Evolutionary conservation across 257 asterid genomes (phyloP), one percentile per base, ranked within the genome.

Genomic region (Vinca minor): DNA sequence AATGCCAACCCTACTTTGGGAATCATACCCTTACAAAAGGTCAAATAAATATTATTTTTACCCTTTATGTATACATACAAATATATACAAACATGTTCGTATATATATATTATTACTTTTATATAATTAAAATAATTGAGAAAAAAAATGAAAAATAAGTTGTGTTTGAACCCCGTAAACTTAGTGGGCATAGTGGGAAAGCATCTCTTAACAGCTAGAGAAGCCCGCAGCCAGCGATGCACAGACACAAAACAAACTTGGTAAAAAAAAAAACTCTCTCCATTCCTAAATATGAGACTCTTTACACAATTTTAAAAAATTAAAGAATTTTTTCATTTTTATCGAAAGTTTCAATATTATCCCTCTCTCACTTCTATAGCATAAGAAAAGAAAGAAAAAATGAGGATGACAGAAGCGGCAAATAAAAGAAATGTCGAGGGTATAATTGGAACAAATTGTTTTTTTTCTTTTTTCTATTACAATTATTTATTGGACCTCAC

Each of bases 161-260:
- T 45, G 5, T 29, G 15, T 64, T 59, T 65, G 58, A 63, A 74
- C 66, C n/a, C 71, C 78, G 84, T 81, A 79, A 81, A 83, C 67
- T 62, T 60, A 70, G 77, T 67, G 66, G 25, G 71, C 76, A 65
- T 65, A 65, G 79, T 79, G 84, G 85, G 73, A 75, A 77, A 71
- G 93, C 87, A 85, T 82, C 88, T 84, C 56, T 67, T 32, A 31
- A 76, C 86, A 79, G 85, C 84, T 71, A 78, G 34, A 62, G 79
- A 77, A 76, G 75, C 77, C 82, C 77, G 73, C 69, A 67, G 75
- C 85, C 91, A 84, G 88, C 95, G 68, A 76, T 75, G 87, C 95
- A 76, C 50, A 65, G 21, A 69, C 76, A 72, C 57, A 75, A 70
- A 78, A 71, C 73, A 81, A 77, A 78, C 69, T 67, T 58, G 75